These are phyloP conservation scores for Glycine tomentella DNA, from an alignment of 306 rosid genomes.

Conservation along the genomic window DNA sequence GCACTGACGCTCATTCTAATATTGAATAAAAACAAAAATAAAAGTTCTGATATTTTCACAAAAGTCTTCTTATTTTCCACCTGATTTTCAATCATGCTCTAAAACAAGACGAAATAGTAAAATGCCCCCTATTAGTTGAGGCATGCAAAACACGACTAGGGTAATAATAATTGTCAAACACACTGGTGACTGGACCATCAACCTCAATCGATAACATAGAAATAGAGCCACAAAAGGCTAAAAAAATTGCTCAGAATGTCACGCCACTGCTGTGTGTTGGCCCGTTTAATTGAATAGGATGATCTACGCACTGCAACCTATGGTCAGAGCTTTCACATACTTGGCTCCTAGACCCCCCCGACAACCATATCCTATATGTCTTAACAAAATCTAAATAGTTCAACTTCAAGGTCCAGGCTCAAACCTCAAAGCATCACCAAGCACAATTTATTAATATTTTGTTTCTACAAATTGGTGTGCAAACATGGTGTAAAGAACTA, in stretches of 20 bases:
- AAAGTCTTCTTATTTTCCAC: too few species aligned
- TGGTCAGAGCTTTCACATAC: slow-evolving; percentile 56
- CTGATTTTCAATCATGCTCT: too few species aligned
- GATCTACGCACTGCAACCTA: too few species aligned
- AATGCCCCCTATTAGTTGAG: background rate
- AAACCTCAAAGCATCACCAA: slow-evolving; percentile 3
- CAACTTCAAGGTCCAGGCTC: background rate
- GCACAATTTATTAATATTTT: slow-evolving; percentile 4
- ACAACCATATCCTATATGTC: slow-evolving; percentile 43
- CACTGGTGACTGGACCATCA: too few species aligned
- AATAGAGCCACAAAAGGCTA: too few species aligned
- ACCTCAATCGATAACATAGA: too few species aligned
- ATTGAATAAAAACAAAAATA: too few species aligned
- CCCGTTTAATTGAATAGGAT: too few species aligned
- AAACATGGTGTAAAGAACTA: background rate
- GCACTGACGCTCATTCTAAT: too few species aligned
- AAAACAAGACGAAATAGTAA: too few species aligned
- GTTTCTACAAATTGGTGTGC: background rate
- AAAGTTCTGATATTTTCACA: too few species aligned
- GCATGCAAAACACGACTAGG: background rate
- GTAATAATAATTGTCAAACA: too few species aligned
- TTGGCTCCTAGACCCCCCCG: slow-evolving; percentile 37
- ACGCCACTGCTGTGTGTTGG: background rate
- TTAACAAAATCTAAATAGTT: slow-evolving; percentile 39
- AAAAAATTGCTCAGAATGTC: background rate